Conservation (phyloP, 2,329 filamentous ascomycete genomes). For the Fusarium sambucinum region DNA sequence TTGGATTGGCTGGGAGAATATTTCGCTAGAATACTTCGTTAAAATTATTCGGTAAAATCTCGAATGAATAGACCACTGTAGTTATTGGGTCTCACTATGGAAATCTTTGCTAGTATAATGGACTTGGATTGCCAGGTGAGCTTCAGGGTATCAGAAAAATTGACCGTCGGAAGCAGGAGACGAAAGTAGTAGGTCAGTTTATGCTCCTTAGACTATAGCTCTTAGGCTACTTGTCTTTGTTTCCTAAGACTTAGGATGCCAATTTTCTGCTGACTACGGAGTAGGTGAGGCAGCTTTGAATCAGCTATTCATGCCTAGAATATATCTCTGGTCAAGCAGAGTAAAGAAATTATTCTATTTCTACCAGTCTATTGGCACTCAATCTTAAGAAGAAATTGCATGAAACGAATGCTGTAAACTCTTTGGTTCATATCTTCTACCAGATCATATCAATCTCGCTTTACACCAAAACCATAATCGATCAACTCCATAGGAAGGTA, state of each 20-base stretch:
- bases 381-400: neutral
- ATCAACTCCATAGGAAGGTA: neutral
- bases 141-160: neutral
- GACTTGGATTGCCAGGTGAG: neutral
- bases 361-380: neutral
- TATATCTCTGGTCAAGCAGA: too few species aligned
- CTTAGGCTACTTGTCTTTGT: neutral
- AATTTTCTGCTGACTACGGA: too few species aligned
- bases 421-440: neutral
- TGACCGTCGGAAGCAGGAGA: neutral
- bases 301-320: too few species aligned
- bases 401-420: neutral
- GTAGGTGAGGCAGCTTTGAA: too few species aligned
- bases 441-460: neutral
- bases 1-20: slow-evolving; percentile 12
- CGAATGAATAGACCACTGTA: neutral
- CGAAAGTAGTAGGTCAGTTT: neutral
- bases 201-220: neutral
- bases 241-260: too few species aligned
- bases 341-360: too few species aligned
- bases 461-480: neutral
- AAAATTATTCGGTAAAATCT: neutral
- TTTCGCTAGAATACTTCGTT: neutral
- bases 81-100: neutral
- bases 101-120: neutral